These are phyloP conservation scores for Puccinia hordei DNA, from an alignment of 1,284 basidiomycete genomes.

Conservation along the genomic window DNA sequence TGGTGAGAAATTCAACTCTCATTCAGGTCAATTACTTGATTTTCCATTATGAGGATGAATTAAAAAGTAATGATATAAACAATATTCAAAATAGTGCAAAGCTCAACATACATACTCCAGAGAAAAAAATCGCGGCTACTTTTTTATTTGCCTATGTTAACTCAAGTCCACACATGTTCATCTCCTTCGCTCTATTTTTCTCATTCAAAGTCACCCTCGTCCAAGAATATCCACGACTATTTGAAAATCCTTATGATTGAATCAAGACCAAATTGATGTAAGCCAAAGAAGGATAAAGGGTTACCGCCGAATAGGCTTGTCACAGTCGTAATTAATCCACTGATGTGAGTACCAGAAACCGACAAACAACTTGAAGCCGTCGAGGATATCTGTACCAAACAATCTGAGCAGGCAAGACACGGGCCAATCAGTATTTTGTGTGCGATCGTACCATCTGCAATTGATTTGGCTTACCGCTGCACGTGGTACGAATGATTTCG, in stretches of 20 bases:
- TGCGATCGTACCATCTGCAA: not conserved
- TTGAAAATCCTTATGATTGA: constrained; percentile 5
- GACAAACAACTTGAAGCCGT: constrained; percentile 14
- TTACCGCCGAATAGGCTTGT: constrained; percentile 16
- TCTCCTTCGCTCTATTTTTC: no score
- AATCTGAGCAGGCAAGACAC: constrained; percentile 4
- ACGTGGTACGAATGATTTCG: constrained; percentile 27
- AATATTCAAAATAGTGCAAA: no score
- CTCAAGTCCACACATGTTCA: no score
- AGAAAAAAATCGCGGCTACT: no score
- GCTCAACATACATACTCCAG: no score
- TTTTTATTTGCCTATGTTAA: no score
- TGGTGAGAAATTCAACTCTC: no score
- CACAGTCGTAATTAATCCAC: not conserved
- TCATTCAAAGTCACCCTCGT: not conserved
- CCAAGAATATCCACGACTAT: not conserved
- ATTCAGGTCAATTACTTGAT: no score
- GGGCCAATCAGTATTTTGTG: not conserved
- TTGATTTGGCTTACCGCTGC: constrained; percentile 8
- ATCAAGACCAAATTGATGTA: constrained; percentile 8
- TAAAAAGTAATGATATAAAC: no score
- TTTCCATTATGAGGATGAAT: no score
- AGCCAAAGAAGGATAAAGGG: constrained; percentile 7
- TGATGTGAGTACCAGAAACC: not conserved
- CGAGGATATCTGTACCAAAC: constrained; percentile 20